These are phyloP conservation scores for Sarocladium strictum DNA, from an alignment of 2,329 filamentous ascomycete species.

Conservation along the genomic window DNA sequence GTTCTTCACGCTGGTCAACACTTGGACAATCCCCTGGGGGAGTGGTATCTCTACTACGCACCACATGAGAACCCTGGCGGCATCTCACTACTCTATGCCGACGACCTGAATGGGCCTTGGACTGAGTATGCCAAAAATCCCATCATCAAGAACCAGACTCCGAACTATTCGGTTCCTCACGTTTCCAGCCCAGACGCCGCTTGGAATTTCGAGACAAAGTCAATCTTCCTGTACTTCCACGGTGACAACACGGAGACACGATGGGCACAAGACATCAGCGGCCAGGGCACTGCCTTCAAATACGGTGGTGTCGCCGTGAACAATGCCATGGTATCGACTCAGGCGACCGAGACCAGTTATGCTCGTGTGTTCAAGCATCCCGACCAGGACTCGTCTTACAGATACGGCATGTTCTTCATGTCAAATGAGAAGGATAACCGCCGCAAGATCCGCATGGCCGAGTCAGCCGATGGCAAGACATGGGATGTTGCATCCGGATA, in stretches of 20 bases:
- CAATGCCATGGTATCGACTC: conserved; percentile 17
- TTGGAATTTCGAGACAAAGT: conserved; percentile 13
- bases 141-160: conserved; percentile 11
- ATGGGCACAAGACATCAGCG: conserved; percentile 13
- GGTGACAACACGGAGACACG: conserved; percentile 14
- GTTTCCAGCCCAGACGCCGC: conserved; percentile 15
- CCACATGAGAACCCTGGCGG: conserved; percentile 21
- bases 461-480: conserved; percentile 16
- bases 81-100: conserved; percentile 17
- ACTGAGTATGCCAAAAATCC: conserved; percentile 14
- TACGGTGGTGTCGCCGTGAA: conserved; percentile 17
- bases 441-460: conserved; percentile 19
- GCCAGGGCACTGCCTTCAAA: conserved; percentile 14
- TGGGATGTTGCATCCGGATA: conserved; percentile 15
- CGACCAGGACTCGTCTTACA: conserved; percentile 15
- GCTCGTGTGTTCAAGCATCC: conserved; percentile 20
- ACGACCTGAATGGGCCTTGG: conserved; percentile 14
- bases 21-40: conserved; percentile 14
- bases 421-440: conserved; percentile 18
- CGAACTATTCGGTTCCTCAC: conserved; percentile 14
- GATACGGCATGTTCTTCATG: conserved; percentile 23
- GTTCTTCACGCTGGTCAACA: conserved; percentile 19
- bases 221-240: conserved; percentile 15
- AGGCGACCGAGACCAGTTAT: conserved; percentile 20
- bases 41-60: conserved; percentile 23